Conservation (phyloP, 768 basidiomycete species). For the Tricholoma terreum region DNA sequence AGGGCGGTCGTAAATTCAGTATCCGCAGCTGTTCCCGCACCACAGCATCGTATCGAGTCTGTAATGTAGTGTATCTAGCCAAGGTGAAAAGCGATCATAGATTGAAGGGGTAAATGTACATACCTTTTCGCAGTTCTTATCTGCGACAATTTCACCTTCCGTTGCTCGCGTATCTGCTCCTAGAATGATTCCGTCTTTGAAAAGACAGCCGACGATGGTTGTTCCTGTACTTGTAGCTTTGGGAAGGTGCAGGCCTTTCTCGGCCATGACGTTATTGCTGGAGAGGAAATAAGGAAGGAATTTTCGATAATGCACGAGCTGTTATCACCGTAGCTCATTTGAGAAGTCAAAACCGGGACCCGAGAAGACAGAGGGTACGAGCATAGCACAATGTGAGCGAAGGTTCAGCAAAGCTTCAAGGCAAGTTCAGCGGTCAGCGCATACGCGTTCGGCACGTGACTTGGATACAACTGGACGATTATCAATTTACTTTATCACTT, state of each 20-base stretch:
- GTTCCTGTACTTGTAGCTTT: conserved; percentile 93
- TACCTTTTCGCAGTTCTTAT: conserved; percentile 99
- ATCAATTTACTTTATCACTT: too few relatives aligned
- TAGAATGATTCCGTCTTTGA: conserved; percentile 87
- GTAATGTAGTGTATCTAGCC: conserved; percentile 93
- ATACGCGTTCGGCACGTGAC: conserved; percentile 32
- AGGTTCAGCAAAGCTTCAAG: neutral
- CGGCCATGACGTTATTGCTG: conserved; percentile 71
- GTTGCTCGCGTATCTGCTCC: conserved; percentile 98
- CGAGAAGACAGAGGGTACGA: conserved; percentile 44
- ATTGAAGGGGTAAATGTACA: conserved; percentile 11
- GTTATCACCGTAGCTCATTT: conserved; percentile 59
- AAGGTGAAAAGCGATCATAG: neutral
- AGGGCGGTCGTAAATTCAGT: conserved; percentile 93
- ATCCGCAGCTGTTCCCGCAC: conserved; percentile 98
- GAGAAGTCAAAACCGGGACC: conserved; percentile 75
- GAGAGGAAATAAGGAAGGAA: neutral
- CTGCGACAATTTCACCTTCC: conserved; percentile 89
- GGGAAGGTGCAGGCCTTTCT: conserved; percentile 70
- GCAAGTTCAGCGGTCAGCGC: neutral
- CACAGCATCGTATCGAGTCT: conserved; percentile 94
- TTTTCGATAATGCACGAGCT: neutral
- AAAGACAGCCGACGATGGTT: conserved; percentile 96
- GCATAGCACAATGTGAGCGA: conserved; percentile 30
- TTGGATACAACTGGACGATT: too few relatives aligned